Evolutionary conservation across 2,329 filamentous ascomycete genomes (phyloP), one percentile per base, ranked within the genome.

Genomic region (Alternaria brassicae): DNA sequence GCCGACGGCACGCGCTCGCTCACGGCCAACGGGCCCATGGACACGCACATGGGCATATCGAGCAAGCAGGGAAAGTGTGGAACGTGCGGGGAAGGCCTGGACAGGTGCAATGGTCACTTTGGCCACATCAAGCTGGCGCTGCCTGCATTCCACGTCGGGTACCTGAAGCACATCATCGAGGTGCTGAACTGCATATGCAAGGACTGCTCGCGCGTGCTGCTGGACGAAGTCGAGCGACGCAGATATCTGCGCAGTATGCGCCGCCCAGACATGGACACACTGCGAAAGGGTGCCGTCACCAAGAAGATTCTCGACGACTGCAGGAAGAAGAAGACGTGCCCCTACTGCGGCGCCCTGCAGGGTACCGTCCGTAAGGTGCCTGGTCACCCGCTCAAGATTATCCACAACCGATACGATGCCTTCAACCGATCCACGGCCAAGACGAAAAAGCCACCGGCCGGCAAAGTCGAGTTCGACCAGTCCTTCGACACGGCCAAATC

Each of bases 181-280:
- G 93, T 97, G 56, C 84, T 99, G 23, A 93, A 98, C 76, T 91
- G 95, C 72, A 96, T 99, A 66, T 99, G 95, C 88, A 99, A 88
- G 82, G 89, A 93, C 73, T 99, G 95, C 76, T 91, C 92, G 23
- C 86, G 86, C 62, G 90, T 98, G 6, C 81, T 99, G 55, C 85
- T 99, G 23, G 88, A 90, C 36, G 93, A 97, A 74, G 82, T 86
- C 19, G 92, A 96, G 70, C 88, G 92, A 66, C 88, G 91, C 39
- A 80, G 84, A 3, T 96, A 90, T 68, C 82, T 97, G n/a, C 90
- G 87, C 62, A 90, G 93, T 67, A 83, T 98, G 73, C 87, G 94
- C 63, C 86, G 89, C 23, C 92, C 92, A 0, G 88, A 89, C 36
- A 87, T 97, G 71, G 95, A 99, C 77, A 97, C 94, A 67, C 82